Evolutionary conservation across 169 alveolate species (phyloP).

Genomic region (Plasmodium falciparum): DNA sequence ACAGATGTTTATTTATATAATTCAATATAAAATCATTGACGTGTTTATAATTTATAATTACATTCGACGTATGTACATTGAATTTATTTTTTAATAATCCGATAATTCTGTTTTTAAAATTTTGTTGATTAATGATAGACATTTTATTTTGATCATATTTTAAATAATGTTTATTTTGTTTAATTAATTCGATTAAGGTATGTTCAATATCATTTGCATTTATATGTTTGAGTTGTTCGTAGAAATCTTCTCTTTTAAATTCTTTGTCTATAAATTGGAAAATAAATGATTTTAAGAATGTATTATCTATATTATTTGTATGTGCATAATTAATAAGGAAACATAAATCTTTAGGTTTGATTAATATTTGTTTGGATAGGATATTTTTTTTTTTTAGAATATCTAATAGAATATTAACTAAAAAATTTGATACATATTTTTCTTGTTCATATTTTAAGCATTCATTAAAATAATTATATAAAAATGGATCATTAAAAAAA

Average conservation of each 20-base stretch:
- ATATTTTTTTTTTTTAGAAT: conserved; percentile 56
- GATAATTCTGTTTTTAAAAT: conserved; percentile 74
- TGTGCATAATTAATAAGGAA: conserved; percentile 46
- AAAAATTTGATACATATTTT: conserved; percentile 66
- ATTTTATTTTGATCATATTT: conserved; percentile 14
- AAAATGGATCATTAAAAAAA: conserved; percentile 73
- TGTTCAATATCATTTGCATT: conserved; percentile 10
- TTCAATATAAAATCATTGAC: conserved; percentile 36
- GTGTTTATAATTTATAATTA: conserved; percentile 34
- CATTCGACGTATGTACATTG: conserved; percentile 1
- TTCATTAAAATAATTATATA: conserved; percentile 67
- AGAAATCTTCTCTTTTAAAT: conserved; percentile 30
- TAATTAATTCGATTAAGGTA: conserved; percentile 33
- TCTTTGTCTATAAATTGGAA: conserved; percentile 33
- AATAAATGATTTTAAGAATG: conserved; percentile 19
- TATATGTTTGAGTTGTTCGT: conserved; percentile 11
- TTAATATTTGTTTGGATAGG: conserved; percentile 54
- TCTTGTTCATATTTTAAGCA: conserved; percentile 63
- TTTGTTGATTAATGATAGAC: conserved; percentile 35
- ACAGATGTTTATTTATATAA: conserved; percentile 12
- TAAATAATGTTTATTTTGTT: conserved; percentile 34
- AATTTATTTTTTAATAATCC: conserved; percentile 41
- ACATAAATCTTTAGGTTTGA: conserved; percentile 61
- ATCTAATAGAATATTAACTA: conserved; percentile 65
- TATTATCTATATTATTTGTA: conserved; percentile 47